These are phyloP conservation scores for Opeltia flavorubescens DNA, from an alignment of 495 filamentous ascomycete species.

Conservation along the genomic window DNA sequence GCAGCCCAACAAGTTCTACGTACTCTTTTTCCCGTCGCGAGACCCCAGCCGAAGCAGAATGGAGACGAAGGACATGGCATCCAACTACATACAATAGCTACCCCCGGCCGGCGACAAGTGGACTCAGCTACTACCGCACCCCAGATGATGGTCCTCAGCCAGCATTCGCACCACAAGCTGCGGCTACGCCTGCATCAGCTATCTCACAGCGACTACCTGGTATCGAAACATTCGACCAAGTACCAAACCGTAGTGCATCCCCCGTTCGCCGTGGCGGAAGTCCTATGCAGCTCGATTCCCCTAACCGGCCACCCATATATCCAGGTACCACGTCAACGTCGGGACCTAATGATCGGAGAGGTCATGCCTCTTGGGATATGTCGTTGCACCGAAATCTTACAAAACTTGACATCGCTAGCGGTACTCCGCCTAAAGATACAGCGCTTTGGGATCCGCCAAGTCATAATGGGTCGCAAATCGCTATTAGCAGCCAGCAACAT, in stretches of 20 bases:
- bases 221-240: conserved; percentile 79
- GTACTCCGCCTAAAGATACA: conserved; percentile 41
- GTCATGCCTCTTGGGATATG: conserved; percentile 59
- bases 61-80: conserved; percentile 81
- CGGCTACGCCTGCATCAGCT: conserved; percentile 29
- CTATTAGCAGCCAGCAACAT: too few relatives aligned
- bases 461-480: conserved; percentile 26
- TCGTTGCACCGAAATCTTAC: conserved; percentile 60
- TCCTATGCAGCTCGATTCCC: conserved; percentile 54
- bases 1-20: conserved; percentile 57
- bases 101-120: conserved; percentile 48
- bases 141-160: conserved; percentile 43
- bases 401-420: conserved; percentile 52
- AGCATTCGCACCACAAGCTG: conserved; percentile 33
- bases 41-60: conserved; percentile 55
- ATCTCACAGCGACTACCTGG: conserved; percentile 56
- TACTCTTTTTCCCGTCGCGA: conserved; percentile 54
- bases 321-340: conserved; percentile 32
- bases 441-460: conserved; percentile 16
- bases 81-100: conserved; percentile 49
- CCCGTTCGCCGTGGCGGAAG: conserved; percentile 49
- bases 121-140: conserved; percentile 43
- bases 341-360: conserved; percentile 44
- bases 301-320: conserved; percentile 26
- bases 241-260: conserved; percentile 43